These are phyloP conservation scores for Pseudopyricularia cyperi DNA, from an alignment of 2,329 filamentous ascomycete species.

Conservation along the genomic window DNA sequence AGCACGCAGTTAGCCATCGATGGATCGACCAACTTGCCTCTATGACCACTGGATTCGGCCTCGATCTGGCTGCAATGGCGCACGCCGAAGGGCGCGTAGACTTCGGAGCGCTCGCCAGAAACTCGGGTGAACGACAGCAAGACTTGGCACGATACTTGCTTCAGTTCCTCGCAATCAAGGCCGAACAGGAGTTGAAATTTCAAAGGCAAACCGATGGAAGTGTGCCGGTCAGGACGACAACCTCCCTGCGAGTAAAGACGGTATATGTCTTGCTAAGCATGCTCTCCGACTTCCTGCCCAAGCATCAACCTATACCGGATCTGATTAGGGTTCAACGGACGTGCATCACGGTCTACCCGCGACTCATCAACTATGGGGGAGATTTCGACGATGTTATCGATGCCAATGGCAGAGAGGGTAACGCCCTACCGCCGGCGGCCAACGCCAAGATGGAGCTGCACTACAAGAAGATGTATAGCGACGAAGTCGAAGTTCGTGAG, in stretches of 20 bases:
- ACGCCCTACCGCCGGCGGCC: constrained; percentile 63
- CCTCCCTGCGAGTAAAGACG: constrained; percentile 72
- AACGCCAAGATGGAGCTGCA: constrained; percentile 93
- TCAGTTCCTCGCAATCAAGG: constrained; percentile 76
- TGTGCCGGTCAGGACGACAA: constrained; percentile 54
- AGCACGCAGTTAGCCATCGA: constrained; percentile 66
- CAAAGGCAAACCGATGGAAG: constrained; percentile 38
- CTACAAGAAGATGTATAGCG: constrained; percentile 96
- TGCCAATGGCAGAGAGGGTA: constrained; percentile 67
- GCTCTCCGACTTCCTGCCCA: constrained; percentile 55
- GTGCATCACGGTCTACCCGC: constrained; percentile 85
- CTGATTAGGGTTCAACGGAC: constrained; percentile 71
- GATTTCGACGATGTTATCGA: constrained; percentile 88
- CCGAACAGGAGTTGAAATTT: constrained; percentile 62
- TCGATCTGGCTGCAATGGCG: constrained; percentile 76
- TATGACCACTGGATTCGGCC: constrained; percentile 68
- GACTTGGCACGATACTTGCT: constrained; percentile 60
- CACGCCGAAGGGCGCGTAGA: constrained; percentile 73
- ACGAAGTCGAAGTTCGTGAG: constrained; percentile 72
- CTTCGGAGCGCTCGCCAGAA: constrained; percentile 66
- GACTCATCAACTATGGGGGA: constrained; percentile 92
- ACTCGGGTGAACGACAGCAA: constrained; percentile 50
- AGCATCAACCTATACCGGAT: constrained; percentile 43
- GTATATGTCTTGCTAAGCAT: constrained; percentile 71
- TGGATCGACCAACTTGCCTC: constrained; percentile 77